Evolutionary conservation across 2,329 filamentous ascomycete genomes (phyloP), one percentile per base, ranked within the genome.

Genomic region (Fusarium foetens): DNA sequence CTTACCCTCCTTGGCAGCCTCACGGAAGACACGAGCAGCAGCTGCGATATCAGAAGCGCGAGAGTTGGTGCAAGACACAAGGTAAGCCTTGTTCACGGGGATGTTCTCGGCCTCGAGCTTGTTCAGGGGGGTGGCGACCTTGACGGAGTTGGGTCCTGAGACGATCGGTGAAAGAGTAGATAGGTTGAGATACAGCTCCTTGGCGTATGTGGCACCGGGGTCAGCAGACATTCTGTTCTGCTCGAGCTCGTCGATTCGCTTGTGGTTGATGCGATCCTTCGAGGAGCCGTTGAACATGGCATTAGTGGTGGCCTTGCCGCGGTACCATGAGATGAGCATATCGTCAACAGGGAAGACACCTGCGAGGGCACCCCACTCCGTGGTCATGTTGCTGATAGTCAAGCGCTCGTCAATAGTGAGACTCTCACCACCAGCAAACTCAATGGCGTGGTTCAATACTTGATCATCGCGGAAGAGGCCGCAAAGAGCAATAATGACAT

Each of bases 21-120:
- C 92, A 62, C 89, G 90, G 86, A 98, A 97, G 5, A 98, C 95
- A 12, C 60, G 62, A 19, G 94, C 94, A 14, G 95, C 95, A 1
- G 92, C 91, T 0, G 90, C 90, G 19, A 98, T 85, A 80, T 98
- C 95, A 0, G 93, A 94, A 14, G 90, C 88, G 54, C 95, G 87
- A 0, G 90, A 91, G 83, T 98, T 98, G 10, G 95, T 98, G 85
- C 95, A 98, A 0, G 92, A 94, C 0, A 98, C 92, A 1, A 98
- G 85, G 35, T 97, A 98, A 0, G 93, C 94, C 79, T 93, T 94
- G 84, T 98, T 84, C 27, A 98, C 82, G 53, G 89, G 87, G 80
- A 98, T 97, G 71, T 93, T 83, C 78, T 95, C 86, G 0, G 87
- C 79, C 75, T 92, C 92, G 2, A 98, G 88, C 36, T 95, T 90